Conservation (phyloP, 2,329 filamentous ascomycete genomes). For the Aspergillus sp. region DNA sequence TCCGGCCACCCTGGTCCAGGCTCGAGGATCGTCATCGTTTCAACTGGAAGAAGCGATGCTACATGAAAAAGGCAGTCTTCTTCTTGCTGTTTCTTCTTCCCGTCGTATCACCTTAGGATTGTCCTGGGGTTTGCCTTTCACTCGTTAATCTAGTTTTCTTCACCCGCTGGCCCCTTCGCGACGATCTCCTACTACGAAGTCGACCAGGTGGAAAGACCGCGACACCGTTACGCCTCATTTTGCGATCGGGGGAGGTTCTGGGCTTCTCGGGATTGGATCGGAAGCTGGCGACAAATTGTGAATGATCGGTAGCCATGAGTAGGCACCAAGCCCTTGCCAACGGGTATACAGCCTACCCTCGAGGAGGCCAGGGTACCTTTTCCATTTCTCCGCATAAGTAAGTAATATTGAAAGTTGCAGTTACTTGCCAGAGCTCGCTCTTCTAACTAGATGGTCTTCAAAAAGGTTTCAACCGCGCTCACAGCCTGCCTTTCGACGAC, state of each 20-base stretch:
- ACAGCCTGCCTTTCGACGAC: conserved; percentile 69
- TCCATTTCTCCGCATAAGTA: conserved; percentile 89
- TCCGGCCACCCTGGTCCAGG: not conserved
- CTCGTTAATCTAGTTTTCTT: not conserved
- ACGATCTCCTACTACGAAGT: not conserved
- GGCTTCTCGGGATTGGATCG: conserved; percentile 1
- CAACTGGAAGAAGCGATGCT: conserved; percentile 2
- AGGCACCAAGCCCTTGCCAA: conserved; percentile 83
- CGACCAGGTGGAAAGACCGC: not conserved
- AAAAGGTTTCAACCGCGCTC: conserved; percentile 80
- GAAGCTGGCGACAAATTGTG: conserved; percentile 30
- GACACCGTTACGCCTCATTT: not conserved
- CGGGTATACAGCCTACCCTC: conserved; percentile 69
- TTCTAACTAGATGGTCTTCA: conserved; percentile 4
- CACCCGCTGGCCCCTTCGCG: not conserved
- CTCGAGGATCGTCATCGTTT: conserved; percentile 1
- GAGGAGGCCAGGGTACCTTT: conserved; percentile 69
- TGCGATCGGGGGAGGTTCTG: conserved; percentile 7
- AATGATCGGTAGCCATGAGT: conserved; percentile 66
- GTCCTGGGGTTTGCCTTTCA: not conserved
- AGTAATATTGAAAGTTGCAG: conserved; percentile 23
- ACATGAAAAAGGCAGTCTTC: conserved; percentile 7
- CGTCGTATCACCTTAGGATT: not conserved
- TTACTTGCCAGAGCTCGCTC: not conserved
- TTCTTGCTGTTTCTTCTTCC: conserved; percentile 3